phyloP scores from a whole-genome alignment of 2,329 filamentous ascomycete genomes.

The Blastomyces emzantsi region DNA sequence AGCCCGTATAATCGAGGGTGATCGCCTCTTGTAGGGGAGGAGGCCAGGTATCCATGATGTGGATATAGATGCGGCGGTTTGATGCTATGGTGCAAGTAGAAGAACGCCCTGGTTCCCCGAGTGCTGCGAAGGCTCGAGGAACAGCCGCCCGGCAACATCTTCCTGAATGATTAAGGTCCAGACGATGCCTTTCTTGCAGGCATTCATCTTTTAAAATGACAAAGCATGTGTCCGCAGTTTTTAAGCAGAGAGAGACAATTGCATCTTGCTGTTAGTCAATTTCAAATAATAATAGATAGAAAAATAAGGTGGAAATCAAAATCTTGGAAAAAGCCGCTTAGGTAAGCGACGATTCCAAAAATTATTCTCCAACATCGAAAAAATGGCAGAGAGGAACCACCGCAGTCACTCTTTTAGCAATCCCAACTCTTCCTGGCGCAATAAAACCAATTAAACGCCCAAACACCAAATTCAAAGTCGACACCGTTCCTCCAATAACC shows the following conservation, averaged over 20 bases:
- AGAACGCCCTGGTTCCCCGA: slow-evolving; percentile 7
- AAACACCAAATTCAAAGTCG: slow-evolving; percentile 10
- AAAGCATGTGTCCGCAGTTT: neutral
- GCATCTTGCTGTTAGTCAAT: neutral
- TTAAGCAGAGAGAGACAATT: neutral
- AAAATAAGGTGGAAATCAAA: neutral
- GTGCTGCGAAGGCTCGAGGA: slow-evolving; percentile 8
- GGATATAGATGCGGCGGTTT: neutral
- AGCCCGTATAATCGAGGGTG: neutral
- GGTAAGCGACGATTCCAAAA: slow-evolving; percentile 21
- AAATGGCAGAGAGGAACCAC: neutral
- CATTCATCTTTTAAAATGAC: slow-evolving; percentile 4
- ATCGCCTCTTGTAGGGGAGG: neutral
- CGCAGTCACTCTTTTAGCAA: slow-evolving; percentile 15
- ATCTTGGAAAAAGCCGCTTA: slow-evolving; percentile 20
- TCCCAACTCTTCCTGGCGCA: slow-evolving; percentile 17
- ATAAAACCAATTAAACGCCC: slow-evolving; percentile 14
- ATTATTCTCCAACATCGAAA: slow-evolving; percentile 12
- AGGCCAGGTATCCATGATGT: neutral
- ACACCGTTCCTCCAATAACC: neutral
- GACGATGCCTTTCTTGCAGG: slow-evolving; percentile 1
- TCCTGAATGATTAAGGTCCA: slow-evolving; percentile 17
- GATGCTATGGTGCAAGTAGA: neutral
- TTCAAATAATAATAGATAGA: neutral
- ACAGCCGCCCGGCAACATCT: slow-evolving; percentile 13